phyloP scores from a whole-genome alignment of 2,329 filamentous ascomycete genomes.

The Claviceps purpurea region DNA sequence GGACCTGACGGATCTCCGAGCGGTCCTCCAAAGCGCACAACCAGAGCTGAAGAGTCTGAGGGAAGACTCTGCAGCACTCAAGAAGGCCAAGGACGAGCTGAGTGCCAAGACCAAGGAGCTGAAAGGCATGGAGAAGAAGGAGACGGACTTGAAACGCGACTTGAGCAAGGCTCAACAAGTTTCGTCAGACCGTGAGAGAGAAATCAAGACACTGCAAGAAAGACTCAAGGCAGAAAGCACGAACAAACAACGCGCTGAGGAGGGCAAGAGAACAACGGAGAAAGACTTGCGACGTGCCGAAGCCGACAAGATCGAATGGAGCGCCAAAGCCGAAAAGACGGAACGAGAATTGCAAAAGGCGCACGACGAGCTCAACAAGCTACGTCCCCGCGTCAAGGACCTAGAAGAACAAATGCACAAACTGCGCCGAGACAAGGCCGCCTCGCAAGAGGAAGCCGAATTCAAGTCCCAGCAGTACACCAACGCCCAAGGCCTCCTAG shows the following conservation, averaged over 20 bases:
- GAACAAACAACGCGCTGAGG: constrained; percentile 60
- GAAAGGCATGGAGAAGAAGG: constrained; percentile 63
- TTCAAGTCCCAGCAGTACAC: constrained; percentile 76
- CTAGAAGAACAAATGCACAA: constrained; percentile 62
- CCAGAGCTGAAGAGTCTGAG: constrained; percentile 71
- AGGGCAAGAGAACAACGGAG: constrained; percentile 58
- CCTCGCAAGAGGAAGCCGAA: constrained; percentile 64
- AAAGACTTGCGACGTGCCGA: constrained; percentile 69
- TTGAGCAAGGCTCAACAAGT: constrained; percentile 56
- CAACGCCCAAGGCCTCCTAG: constrained; percentile 72
- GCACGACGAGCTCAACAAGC: constrained; percentile 57
- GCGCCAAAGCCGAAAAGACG: constrained; percentile 58
- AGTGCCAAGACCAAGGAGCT: constrained; percentile 45
- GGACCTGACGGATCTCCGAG: constrained; percentile 68
- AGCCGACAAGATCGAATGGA: constrained; percentile 64
- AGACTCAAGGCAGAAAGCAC: constrained; percentile 64
- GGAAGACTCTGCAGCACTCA: constrained; percentile 63
- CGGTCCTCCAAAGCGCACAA: constrained; percentile 71
- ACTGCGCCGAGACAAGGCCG: constrained; percentile 52
- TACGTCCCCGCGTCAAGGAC: constrained; percentile 48
- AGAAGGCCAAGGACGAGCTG: constrained; percentile 63
- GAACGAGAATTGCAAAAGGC: constrained; percentile 55
- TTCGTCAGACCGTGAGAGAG: constrained; percentile 58
- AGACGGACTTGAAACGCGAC: constrained; percentile 70
- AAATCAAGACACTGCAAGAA: constrained; percentile 66